Base-by-base conservation (phyloP, 805 yeast genomes). In the Zygotorulaspora chibaensis region DNA sequence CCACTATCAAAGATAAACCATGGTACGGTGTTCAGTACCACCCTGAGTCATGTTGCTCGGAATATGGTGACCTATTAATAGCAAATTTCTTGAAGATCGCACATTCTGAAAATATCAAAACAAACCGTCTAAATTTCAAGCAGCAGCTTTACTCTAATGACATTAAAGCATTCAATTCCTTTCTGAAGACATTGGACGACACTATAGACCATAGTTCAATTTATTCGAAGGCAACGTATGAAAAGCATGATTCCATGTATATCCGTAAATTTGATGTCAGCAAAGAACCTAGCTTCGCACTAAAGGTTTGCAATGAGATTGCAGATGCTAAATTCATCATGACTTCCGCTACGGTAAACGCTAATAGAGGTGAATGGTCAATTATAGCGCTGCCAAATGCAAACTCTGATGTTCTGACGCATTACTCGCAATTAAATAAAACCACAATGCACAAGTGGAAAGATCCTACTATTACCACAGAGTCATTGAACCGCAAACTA, bases 21-120 rank as follows among this genome's bases (percentile, higher is more conserved):
- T 85, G 84, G 69, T 91, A 73, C 62, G 99, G 96, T 0, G 97
- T 93, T 2, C 99, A 93, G 59, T 95, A 90, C 59, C 99, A 93
- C 59, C 99, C 99, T 0, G 99, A 93, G 59, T 88, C 96, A 1
- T 80, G 91, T 33, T 87, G 96, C 56, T 88, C 97, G 0, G 69
- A 73, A 11, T 56, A 68, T 38, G 99, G 99, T 1, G 72, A 59
- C 2, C 56, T 62, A 9, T 62, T 93, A 42, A 63, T 90, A 3
- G 51, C 55, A 8, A 86, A 85, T 59, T 91, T 91, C 61, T 37
- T 66, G 28, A 11, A 40, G 1, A 8, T 61, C 3, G 65, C 73
- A 0, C 26, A 42, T 0, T 31, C 37, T 0, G 54, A 52, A 47
- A 69, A 54, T 61, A 53, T 40, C 51, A 54, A 30, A 40, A 42